phyloP scores from a whole-genome alignment of 1,284 basidiomycete genomes.

The Trichosporon inkin region DNA sequence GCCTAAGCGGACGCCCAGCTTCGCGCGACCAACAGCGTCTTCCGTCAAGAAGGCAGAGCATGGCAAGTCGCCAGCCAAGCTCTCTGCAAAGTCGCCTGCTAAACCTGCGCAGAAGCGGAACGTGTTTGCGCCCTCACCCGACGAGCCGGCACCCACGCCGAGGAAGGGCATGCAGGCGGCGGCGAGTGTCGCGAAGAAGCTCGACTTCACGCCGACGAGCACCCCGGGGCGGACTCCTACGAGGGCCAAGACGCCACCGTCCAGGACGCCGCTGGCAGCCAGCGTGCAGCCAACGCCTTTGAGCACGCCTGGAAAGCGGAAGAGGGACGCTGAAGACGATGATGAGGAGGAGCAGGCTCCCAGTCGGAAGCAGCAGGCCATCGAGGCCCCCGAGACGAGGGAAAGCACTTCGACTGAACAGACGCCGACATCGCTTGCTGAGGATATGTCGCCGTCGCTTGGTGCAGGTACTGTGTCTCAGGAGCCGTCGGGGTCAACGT shows the following conservation, averaged over 20 bases:
- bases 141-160: slow-evolving; percentile 27
- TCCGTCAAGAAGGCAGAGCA: slow-evolving; percentile 9
- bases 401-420: too few species aligned
- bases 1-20: slow-evolving; percentile 9
- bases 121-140: slow-evolving; percentile 41
- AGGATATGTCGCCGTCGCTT: too few species aligned
- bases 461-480: too few species aligned
- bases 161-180: slow-evolving; percentile 31
- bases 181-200: slow-evolving; percentile 17
- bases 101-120: slow-evolving; percentile 33
- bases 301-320: slow-evolving; percentile 26
- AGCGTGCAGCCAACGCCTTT: slow-evolving; percentile 41
- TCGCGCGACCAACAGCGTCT: slow-evolving; percentile 17
- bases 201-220: slow-evolving; percentile 13
- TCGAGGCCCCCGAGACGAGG: not conserved
- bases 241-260: not conserved
- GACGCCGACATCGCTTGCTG: too few species aligned
- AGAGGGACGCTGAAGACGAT: slow-evolving; percentile 21
- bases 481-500: too few species aligned
- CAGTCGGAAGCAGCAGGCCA: not conserved
- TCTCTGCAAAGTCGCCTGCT: slow-evolving; percentile 2
- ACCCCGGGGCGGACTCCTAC: not conserved
- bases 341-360: slow-evolving; percentile 15
- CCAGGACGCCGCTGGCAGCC: not conserved
- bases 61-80: not conserved